These are phyloP conservation scores for Cyberlindnera lachancei DNA, from an alignment of 805 yeast species.

Conservation along the genomic window DNA sequence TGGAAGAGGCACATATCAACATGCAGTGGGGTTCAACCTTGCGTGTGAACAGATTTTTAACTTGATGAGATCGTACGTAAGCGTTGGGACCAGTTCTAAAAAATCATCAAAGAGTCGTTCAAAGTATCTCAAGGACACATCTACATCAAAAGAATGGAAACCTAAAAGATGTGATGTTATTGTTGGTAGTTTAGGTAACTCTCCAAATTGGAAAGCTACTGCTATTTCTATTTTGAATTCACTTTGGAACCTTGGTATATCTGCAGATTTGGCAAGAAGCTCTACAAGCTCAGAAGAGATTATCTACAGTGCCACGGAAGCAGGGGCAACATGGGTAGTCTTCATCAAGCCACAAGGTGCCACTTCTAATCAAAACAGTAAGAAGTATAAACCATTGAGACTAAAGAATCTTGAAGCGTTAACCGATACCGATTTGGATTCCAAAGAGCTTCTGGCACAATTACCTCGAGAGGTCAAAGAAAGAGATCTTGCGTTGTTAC, in stretches of 20 bases:
- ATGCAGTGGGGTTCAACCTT: slow-evolving; percentile 83
- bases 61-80: slow-evolving; percentile 41
- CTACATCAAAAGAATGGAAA: slow-evolving; percentile 36
- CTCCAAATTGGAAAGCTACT: slow-evolving; percentile 41
- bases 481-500: slow-evolving; percentile 1
- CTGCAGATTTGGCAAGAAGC: slow-evolving; percentile 58
- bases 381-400: slow-evolving; percentile 68
- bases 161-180: slow-evolving; percentile 74
- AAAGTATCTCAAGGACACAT: slow-evolving; percentile 26
- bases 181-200: slow-evolving; percentile 58
- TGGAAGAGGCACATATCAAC: slow-evolving; percentile 29
- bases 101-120: slow-evolving; percentile 25
- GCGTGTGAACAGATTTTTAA: slow-evolving; percentile 62
- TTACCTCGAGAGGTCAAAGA: slow-evolving; percentile 26
- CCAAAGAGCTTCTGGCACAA: slow-evolving; percentile 52
- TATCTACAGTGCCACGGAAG: slow-evolving; percentile 50
- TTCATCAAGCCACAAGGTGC: slow-evolving; percentile 60
- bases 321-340: slow-evolving; percentile 72
- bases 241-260: slow-evolving; percentile 73
- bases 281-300: slow-evolving; percentile 56
- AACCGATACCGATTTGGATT: slow-evolving; percentile 65
- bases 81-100: slow-evolving; percentile 24
- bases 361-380: slow-evolving; percentile 24
- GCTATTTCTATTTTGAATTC: slow-evolving; percentile 57
- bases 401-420: slow-evolving; percentile 54